These are phyloP conservation scores for Solanum pennellii DNA, from an alignment of 257 asterid genomes.

Conservation along the genomic window DNA sequence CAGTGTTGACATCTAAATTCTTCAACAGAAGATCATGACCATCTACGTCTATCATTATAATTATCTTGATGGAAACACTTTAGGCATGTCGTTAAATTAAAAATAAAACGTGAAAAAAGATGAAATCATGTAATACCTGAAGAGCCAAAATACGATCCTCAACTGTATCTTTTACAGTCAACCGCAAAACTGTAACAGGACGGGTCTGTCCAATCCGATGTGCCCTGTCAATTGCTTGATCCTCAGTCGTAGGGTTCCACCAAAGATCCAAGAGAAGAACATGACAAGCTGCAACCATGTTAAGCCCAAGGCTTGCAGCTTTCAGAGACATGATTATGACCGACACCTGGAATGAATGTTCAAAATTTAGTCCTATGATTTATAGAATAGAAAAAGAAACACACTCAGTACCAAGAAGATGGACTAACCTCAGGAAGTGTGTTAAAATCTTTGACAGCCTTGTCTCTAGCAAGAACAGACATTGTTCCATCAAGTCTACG, in stretches of 20 bases:
- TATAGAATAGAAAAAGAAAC: background rate
- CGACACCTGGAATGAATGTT: conserved; percentile 43
- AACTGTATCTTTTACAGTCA: conserved; percentile 89
- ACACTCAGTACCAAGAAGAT: background rate
- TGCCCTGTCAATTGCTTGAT: conserved; percentile 96
- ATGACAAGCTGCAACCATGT: conserved; percentile 95
- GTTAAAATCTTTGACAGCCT: conserved; percentile 92
- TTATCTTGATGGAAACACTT: background rate
- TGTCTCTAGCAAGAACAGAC: conserved; percentile 83
- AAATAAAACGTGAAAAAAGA: background rate
- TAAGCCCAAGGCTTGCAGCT: conserved; percentile 97
- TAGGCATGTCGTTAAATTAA: background rate
- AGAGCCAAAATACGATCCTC: conserved; percentile 96
- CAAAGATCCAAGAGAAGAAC: conserved; percentile 92
- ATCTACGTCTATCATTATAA: background rate
- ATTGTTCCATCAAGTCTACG: conserved; percentile 96
- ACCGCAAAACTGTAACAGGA: conserved; percentile 82
- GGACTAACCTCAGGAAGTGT: conserved; percentile 64
- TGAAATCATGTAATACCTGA: conserved; percentile 43
- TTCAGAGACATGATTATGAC: conserved; percentile 95
- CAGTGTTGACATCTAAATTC: background rate
- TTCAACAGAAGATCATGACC: background rate
- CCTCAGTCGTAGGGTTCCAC: conserved; percentile 99
- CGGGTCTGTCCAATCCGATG: conserved; percentile 97
- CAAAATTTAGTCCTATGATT: background rate